Evolutionary conservation across 176 grass and related monocot species (phyloP), one percentile per base, ranked within the genome.

Genomic region (Musa troglodytarum): DNA sequence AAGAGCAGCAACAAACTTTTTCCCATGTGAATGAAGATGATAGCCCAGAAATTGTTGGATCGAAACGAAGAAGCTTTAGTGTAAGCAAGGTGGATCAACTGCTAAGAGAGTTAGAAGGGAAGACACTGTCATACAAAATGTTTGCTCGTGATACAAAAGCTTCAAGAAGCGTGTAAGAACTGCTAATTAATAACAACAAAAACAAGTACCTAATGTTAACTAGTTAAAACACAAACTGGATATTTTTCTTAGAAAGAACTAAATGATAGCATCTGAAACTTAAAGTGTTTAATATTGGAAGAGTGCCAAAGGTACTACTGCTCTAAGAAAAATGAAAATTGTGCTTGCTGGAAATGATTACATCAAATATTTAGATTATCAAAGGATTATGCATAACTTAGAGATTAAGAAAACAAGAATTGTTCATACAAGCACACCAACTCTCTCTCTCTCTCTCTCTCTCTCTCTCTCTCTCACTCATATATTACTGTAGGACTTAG

Each of bases 61-160:
- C 65, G 54, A 86, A 83, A 77, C 78, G 83, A 73, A 84, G 51
- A 49, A 97, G 82, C 74, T 97, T 93, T 75, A 80, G 89, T 70
- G 86, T 91, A 50, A 64, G 49, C 56, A 97, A 90, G 62, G 94
- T 97, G 76, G 86, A 97, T 53, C 11, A 80, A 97, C 82, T 97
- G 29, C 22, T 97, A 68, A 81, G 70, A 72, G 84, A 85, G 74
- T 81, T 93, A 12, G 82, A 90, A 87, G 86, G 94, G 15, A 97
- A 90, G 76, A 77, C 80, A 23, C 72, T 93, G 59, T 93, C 94
- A 50, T 97, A 97, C 75, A 93, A 85, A 82, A 88, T 93, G 28
- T 97, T 97, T 83, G 94, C 94, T 80, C 89, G 88, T 69, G 94
- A 93, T 25, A 97, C 94, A 12, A 87, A 87, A 83, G 94, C 94